Base-by-base conservation (phyloP, 176 grass and related monocot species). In the Cenchrus fungigraminus region DNA sequence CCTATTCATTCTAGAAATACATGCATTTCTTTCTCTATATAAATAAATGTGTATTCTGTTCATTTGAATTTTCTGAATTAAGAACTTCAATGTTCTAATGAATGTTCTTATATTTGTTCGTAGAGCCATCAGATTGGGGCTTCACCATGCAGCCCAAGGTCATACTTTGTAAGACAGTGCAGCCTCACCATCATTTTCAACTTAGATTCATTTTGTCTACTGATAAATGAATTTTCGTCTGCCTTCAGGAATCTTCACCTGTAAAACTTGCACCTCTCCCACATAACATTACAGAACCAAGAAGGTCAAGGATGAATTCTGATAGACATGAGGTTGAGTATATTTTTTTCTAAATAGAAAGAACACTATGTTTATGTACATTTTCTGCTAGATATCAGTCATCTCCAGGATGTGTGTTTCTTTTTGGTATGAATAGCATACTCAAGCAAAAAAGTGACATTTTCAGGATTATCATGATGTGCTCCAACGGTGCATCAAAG, bases 391-490 rank as follows among this genome's bases (percentile, higher is more conserved):
- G 45, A 49, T 83, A 54, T 65, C 64, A 64, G 29, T 69, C 59
- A 61, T 75, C 6, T 34, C 52, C 10, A 50, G 9, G 20, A 63
- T 69, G n/a, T 59, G 57, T 59, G 32, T 44, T 43, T 44, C 29
- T 51, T 22, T 66, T 37, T 13, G 31, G 52, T 44, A 74, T 37
- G n/a, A 71, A 71, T 80, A 80, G 14, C 43, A n/a, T 59, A 53
- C 40, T 71, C 31, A 77, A 14, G 17, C 12, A 72, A 32, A 84
- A 84, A 68, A 59, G 8, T 69, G 4, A 25, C 47, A 32, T 47
- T 80, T 93, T 83, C 57, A 97, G 94, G 94, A 97, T 78, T 85
- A 91, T 45, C 83, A 92, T 80, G 88, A 97, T 79, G 67, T 97
- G 34, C 87, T 94, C 73, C 80, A 84, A 46, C 83, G 72, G 55